These are phyloP conservation scores for Huntiella decipiens DNA, from an alignment of 2,329 filamentous ascomycete genomes.

Conservation along the genomic window DNA sequence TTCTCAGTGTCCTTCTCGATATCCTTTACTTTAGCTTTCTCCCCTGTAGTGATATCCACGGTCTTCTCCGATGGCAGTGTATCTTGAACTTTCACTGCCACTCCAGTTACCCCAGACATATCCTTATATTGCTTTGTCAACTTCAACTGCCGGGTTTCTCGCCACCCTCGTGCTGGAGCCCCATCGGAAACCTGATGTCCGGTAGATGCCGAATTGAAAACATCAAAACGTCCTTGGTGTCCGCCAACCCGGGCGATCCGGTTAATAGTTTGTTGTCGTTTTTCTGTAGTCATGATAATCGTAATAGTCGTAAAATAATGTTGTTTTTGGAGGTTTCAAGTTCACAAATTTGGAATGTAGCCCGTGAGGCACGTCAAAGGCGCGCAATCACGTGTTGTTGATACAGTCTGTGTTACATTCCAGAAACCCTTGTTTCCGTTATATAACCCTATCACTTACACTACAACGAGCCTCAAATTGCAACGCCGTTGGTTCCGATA, in stretches of 20 bases:
- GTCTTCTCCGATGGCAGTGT: conserved; percentile 18
- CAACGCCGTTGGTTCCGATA: background rate
- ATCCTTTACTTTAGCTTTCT: conserved; percentile 22
- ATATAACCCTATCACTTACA: background rate
- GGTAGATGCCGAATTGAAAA: conserved; percentile 55
- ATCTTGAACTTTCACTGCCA: conserved; percentile 43
- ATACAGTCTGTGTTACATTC: background rate
- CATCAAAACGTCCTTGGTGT: conserved; percentile 36
- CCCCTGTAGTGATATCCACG: too few species aligned
- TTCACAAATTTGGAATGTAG: background rate
- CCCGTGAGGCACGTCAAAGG: conserved; percentile 13
- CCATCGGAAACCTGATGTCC: conserved; percentile 66
- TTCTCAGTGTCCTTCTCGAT: conserved; percentile 2
- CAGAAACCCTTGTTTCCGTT: background rate
- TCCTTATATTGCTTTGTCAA: conserved; percentile 48
- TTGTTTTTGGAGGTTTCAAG: too few species aligned
- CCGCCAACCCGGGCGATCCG: conserved; percentile 19
- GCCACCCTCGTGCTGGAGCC: conserved; percentile 46
- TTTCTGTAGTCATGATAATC: conserved; percentile 1
- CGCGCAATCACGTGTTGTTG: conserved; percentile 10
- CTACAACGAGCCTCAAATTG: background rate
- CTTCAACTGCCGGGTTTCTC: conserved; percentile 48
- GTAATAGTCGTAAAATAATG: too few species aligned
- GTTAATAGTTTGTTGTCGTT: conserved; percentile 5
- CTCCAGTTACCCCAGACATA: conserved; percentile 32